Evolutionary conservation across 1,139 yeast genomes (phyloP).

Genomic region (Saccharomyces hybrid): DNA sequence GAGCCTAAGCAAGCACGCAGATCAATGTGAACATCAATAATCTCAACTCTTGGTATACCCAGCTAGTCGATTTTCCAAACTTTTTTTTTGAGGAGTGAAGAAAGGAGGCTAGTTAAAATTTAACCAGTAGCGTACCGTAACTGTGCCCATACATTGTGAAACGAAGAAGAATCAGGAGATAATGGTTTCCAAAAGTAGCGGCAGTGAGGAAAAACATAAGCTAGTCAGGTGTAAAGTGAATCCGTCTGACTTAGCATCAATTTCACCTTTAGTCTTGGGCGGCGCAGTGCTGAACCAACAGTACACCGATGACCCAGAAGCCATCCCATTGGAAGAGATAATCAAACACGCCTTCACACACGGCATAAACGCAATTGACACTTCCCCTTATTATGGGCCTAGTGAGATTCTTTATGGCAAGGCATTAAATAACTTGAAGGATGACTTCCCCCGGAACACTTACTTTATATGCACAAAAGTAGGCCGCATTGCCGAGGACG

Average conservation of each 20-base stretch:
- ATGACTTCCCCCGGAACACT: conserved; percentile 49
- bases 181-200: not conserved
- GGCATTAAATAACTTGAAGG: conserved; percentile 40
- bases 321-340: conserved; percentile 50
- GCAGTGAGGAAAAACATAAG: not conserved
- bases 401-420: conserved; percentile 69
- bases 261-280: conserved; percentile 59
- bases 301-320: conserved; percentile 59
- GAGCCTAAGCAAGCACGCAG: not conserved
- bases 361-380: conserved; percentile 76
- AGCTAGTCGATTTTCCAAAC: not conserved
- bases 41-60: not conserved
- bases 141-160: not conserved
- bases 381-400: conserved; percentile 90
- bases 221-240: not conserved
- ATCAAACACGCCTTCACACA: conserved; percentile 50
- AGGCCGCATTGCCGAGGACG: conserved; percentile 61
- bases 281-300: conserved; percentile 82
- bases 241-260: conserved; percentile 4
- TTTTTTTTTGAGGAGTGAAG: not conserved
- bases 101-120: not conserved
- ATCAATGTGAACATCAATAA: not conserved
- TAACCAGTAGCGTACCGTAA: not conserved
- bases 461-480: conserved; percentile 80
- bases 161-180: not conserved